Evolutionary conservation across 2,329 filamentous ascomycete species (phyloP).

Genomic region (Cytospora mali): DNA sequence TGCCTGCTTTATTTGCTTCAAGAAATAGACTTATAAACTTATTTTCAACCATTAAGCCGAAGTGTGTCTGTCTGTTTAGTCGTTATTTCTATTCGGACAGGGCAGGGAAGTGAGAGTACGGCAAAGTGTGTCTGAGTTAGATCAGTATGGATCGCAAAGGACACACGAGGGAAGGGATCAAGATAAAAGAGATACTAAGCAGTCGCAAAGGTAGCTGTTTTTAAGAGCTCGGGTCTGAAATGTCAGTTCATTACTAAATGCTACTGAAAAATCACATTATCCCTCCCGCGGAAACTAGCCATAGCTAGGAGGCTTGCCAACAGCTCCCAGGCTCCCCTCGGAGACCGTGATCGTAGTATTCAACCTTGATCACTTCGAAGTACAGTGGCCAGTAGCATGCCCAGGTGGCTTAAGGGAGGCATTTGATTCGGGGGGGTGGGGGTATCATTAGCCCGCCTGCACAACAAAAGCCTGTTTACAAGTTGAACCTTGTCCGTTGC

Average conservation of each 20-base stretch:
- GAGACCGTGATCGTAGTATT: no score
- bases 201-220: neutral
- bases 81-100: no score
- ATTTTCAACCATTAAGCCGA: neutral
- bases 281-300: neutral
- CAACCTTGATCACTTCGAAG: neutral
- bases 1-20: neutral
- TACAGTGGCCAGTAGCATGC: neutral
- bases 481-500: slow-evolving; percentile 86
- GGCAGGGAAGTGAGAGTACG: no score
- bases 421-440: neutral
- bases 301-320: neutral
- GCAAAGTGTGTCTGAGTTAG: no score
- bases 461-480: slow-evolving; percentile 52
- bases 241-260: neutral
- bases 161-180: neutral
- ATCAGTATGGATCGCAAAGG: no score
- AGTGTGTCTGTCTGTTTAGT: no score
- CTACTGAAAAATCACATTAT: neutral
- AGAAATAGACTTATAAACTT: neutral
- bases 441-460: neutral
- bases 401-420: no score
- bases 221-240: neutral
- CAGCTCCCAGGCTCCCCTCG: no score
- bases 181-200: neutral